Conservation (phyloP, 2,329 filamentous ascomycete genomes). For the Bipolaris gigantea region DNA sequence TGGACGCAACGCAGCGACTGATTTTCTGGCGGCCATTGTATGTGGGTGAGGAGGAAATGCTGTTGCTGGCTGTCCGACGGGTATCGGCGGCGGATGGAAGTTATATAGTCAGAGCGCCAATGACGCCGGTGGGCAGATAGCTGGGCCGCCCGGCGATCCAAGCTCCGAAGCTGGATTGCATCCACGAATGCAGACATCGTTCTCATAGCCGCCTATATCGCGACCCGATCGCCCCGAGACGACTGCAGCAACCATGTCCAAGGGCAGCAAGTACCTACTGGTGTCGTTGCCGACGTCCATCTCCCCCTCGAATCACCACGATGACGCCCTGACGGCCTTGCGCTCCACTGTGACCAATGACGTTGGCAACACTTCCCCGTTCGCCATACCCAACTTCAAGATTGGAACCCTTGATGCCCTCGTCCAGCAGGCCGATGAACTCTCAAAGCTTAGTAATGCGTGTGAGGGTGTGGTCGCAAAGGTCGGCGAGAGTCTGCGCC, state of each 20-base stretch:
- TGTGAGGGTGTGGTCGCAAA: conserved; percentile 85
- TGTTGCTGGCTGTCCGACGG: conserved; percentile 12
- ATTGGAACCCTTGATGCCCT: conserved; percentile 94
- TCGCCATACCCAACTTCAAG: conserved; percentile 91
- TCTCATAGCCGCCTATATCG: conserved; percentile 22
- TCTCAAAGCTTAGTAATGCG: conserved; percentile 79
- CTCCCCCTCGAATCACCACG: conserved; percentile 75
- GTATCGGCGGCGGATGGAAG: conserved; percentile 18
- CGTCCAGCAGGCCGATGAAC: conserved; percentile 93
- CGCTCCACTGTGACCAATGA: conserved; percentile 72
- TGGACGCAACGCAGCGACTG: conserved; percentile 26
- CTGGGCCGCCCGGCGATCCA: conserved; percentile 14
- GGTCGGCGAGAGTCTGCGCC: conserved; percentile 81
- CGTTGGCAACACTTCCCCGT: conserved; percentile 73
- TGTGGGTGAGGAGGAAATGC: conserved; percentile 14
- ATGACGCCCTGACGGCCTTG: conserved; percentile 79
- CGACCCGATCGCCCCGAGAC: conserved; percentile 15
- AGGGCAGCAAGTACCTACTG: conserved; percentile 71
- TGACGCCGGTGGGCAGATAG: conserved; percentile 21
- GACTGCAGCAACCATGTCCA: conserved; percentile 45
- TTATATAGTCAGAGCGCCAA: conserved; percentile 18
- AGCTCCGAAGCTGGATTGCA: conserved; percentile 23
- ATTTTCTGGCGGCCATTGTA: conserved; percentile 38
- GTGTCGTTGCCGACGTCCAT: conserved; percentile 88
- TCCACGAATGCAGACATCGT: conserved; percentile 24